Base-by-base conservation (phyloP, 1,284 basidiomycete species). In the Trametes sp. region DNA sequence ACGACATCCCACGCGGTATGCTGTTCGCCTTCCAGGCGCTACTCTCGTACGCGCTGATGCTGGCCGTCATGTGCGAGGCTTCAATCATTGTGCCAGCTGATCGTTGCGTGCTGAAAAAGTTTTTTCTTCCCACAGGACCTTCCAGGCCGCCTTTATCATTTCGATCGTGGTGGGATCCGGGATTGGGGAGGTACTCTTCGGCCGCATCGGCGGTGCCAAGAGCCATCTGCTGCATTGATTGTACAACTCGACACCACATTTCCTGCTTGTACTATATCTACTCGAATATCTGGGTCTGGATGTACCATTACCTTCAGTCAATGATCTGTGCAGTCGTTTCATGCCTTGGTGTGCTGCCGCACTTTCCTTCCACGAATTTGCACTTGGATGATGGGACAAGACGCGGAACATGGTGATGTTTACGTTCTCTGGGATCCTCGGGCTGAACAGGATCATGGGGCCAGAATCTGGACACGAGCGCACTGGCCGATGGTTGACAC, bases 141-240 rank as follows among this genome's bases (percentile, higher is more conserved):
- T 88, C 74, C 86, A 92, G 66, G 88, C 82, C 19, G 86, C 84
- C 9, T 93, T 83, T 68, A 79, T 92, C 55, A 84, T 92, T 21
- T 81, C 87, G 24, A 85, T 92, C 61, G 70, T 92, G 21, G 60
- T 82, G 4, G 90, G 89, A 9, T 73, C 89, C 36, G 87, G 84
- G 19, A 71, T 87, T 38, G 90, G 90, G 35, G 91, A 92, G 74
- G 74, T 85, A 16, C 56, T 88, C 42, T 90, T 91, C 70, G 89
- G 90, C 10, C 80, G 87, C 58, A 69, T 82, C 31, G 80, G 76
- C 54, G 76, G 62, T 62, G 62, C 62, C 21, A 69, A 68, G 52
- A 64, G 67, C 59, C 72, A 75, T 53, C 23, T 68, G 36, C 52
- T 66, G 49, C 70, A 70, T 51, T 70, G 51, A 64, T 26, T 14